Percentiles rank a stretch among this genome's conserved stretches.
Conservation (phyloP, 257 asterid genomes). For the Solanum verrucosum region DNA sequence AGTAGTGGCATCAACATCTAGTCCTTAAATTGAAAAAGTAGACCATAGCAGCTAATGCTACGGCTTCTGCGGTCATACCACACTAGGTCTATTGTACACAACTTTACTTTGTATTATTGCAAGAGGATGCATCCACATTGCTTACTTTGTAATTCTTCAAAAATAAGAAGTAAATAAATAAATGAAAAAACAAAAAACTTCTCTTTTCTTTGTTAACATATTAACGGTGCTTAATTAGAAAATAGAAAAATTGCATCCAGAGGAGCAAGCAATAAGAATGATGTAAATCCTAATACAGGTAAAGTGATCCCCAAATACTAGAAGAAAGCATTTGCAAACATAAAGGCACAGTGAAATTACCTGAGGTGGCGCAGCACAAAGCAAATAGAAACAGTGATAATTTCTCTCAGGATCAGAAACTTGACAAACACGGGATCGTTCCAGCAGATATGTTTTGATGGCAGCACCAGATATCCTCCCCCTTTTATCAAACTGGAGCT, state of each 20-base stretch:
- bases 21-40: background rate
- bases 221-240: background rate
- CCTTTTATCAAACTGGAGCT: constrained; percentile 63
- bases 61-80: background rate
- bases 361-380: constrained; percentile 89
- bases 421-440: constrained; percentile 91
- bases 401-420: constrained; percentile 91
- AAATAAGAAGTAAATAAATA: background rate
- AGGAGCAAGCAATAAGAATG: background rate
- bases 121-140: background rate
- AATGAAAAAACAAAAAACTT: background rate
- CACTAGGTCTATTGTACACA: background rate
- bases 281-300: background rate
- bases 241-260: background rate
- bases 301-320: background rate
- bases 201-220: background rate
- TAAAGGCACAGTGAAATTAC: constrained; percentile 14
- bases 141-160: background rate
- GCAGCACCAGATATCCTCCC: constrained; percentile 94
- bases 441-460: constrained; percentile 84
- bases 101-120: background rate
- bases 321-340: background rate
- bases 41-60: background rate
- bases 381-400: constrained; percentile 92
- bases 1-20: background rate